Evolutionary conservation across 257 asterid species (phyloP).

Genomic region (Solanum rostratum): DNA sequence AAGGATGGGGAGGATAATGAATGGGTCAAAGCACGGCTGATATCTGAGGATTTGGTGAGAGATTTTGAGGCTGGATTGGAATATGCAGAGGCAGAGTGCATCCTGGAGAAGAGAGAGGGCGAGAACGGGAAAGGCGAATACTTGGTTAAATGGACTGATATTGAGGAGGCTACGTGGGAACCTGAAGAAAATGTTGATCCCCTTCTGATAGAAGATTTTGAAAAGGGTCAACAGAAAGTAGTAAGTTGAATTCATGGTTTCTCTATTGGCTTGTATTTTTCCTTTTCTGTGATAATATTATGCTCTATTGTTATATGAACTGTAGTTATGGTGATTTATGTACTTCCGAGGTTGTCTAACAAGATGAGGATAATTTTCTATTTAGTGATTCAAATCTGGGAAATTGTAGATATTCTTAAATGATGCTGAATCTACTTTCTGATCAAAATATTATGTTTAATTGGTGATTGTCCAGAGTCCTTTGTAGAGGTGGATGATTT

Average conservation of each 20-base stretch:
- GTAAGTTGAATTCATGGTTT: not conserved
- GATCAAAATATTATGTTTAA: not conserved
- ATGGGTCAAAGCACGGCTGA: conserved; percentile 54
- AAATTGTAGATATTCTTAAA: not conserved
- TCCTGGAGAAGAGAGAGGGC: conserved; percentile 38
- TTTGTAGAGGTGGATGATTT: not conserved
- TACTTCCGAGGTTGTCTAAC: not conserved
- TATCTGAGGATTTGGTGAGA: conserved; percentile 62
- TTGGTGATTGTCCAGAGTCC: not conserved
- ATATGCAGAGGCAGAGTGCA: conserved; percentile 73
- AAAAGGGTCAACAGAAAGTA: conserved; percentile 14
- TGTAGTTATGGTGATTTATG: not conserved
- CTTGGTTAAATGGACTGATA: conserved; percentile 82
- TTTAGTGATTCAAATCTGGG: not conserved
- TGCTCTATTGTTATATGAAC: not conserved
- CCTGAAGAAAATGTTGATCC: conserved; percentile 84
- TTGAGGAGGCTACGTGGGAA: conserved; percentile 87
- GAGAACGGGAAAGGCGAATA: conserved; percentile 51
- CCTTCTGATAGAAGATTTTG: conserved; percentile 36
- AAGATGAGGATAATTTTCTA: not conserved
- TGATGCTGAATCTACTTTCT: not conserved
- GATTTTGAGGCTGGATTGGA: conserved; percentile 90
- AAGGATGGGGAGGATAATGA: conserved; percentile 75
- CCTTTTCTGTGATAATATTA: not conserved
- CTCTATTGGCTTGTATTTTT: not conserved